phyloP scores from a whole-genome alignment of 495 filamentous ascomycete species.

The Cenococcum geophilum region DNA sequence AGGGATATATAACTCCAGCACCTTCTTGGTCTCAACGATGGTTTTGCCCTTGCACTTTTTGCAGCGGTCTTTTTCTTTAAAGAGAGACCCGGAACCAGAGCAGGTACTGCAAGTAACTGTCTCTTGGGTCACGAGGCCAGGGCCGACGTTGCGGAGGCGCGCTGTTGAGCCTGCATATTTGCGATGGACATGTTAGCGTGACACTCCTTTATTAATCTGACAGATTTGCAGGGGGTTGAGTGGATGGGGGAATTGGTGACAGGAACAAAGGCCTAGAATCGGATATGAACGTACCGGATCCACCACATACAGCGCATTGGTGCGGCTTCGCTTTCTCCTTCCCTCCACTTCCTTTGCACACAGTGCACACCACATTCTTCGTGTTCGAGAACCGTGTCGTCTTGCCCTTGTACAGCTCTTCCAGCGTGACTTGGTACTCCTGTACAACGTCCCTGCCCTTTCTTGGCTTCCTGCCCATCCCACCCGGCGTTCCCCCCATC shows the following conservation, averaged over 20 bases:
- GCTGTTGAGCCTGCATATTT: slow-evolving; percentile 54
- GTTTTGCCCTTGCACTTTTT: slow-evolving; percentile 95
- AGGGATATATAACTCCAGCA: slow-evolving; percentile 92
- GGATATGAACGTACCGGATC: slow-evolving; percentile 47
- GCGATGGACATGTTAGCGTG: slow-evolving; percentile 7
- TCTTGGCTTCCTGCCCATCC: slow-evolving; percentile 51
- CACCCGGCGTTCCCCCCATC: slow-evolving; percentile 54
- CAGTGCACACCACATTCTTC: slow-evolving; percentile 81
- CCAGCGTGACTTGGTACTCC: slow-evolving; percentile 79
- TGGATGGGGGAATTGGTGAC: background rate
- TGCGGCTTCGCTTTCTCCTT: slow-evolving; percentile 87
- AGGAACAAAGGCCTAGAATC: slow-evolving; percentile 1
- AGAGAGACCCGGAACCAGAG: slow-evolving; percentile 72
- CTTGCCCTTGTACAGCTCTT: slow-evolving; percentile 97
- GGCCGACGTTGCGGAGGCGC: slow-evolving; percentile 68
- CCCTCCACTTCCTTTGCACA: slow-evolving; percentile 84
- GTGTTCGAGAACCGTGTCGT: slow-evolving; percentile 90
- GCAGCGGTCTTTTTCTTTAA: slow-evolving; percentile 91
- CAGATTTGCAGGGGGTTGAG: background rate
- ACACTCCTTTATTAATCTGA: background rate
- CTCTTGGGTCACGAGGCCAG: slow-evolving; percentile 72
- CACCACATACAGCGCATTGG: slow-evolving; percentile 75
- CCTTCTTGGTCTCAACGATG: slow-evolving; percentile 76
- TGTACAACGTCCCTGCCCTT: slow-evolving; percentile 81
- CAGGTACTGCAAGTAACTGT: slow-evolving; percentile 69